A percentile compares a stretch with the other conserved stretches of the same genome.
phyloP scores from a whole-genome alignment of 306 rosid species.

The Inga oerstediana region DNA sequence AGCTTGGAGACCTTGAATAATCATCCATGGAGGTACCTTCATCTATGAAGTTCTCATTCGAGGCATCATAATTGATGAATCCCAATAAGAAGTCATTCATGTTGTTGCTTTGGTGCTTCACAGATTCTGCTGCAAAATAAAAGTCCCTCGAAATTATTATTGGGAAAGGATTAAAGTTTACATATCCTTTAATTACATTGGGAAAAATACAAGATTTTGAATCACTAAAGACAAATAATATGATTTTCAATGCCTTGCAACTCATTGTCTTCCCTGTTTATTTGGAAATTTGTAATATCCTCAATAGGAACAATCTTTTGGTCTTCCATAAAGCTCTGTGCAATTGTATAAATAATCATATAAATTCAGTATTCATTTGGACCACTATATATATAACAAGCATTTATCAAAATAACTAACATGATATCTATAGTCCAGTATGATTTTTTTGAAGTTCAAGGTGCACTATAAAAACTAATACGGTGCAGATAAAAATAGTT shows the following conservation, averaged over 20 bases:
- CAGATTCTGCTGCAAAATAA: conserved; percentile 34
- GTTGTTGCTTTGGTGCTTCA: conserved; percentile 36
- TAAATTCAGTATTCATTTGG: neutral
- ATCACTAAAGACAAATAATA: neutral
- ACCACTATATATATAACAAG: neutral
- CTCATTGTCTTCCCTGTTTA: conserved; percentile 46
- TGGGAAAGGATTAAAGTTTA: neutral
- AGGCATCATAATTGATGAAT: conserved; percentile 56
- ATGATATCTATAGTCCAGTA: neutral
- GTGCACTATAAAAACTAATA: neutral
- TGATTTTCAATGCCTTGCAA: conserved; percentile 53
- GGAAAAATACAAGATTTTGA: neutral
- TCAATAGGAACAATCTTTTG: conserved; percentile 71
- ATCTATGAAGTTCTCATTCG: conserved; percentile 54
- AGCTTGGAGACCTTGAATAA: conserved; percentile 71
- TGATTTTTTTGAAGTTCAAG: neutral
- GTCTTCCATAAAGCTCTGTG: conserved; percentile 70
- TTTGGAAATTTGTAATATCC: conserved; percentile 58
- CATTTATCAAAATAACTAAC: neutral
- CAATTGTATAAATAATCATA: conserved; percentile 19
- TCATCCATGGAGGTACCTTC: conserved; percentile 51
- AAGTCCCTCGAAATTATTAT: neutral
- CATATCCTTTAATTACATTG: neutral
- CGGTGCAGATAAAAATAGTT: neutral
- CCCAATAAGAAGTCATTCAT: conserved; percentile 63